These are phyloP conservation scores for Botrytis fabae DNA, from an alignment of 2,329 filamentous ascomycete species.

Conservation along the genomic window DNA sequence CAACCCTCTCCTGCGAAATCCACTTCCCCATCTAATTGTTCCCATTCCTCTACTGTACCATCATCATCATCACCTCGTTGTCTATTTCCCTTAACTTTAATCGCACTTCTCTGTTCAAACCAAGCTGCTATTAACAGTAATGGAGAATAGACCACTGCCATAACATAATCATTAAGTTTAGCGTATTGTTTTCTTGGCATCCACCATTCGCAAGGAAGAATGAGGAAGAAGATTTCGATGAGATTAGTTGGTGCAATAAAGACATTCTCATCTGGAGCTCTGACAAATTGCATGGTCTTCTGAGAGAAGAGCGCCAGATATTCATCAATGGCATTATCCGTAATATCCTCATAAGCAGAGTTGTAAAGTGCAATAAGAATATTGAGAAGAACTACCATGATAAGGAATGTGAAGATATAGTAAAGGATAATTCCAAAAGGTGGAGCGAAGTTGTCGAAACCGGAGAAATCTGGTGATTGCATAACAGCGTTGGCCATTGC, in stretches of 20 bases:
- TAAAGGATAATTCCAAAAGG: slow-evolving; percentile 95
- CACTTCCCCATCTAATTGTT: slow-evolving; percentile 70
- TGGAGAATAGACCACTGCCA: slow-evolving; percentile 83
- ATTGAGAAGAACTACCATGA: slow-evolving; percentile 93
- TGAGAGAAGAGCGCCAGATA: slow-evolving; percentile 91
- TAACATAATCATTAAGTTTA: slow-evolving; percentile 81
- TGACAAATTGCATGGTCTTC: slow-evolving; percentile 95
- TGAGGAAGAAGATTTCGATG: slow-evolving; percentile 78
- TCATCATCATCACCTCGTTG: slow-evolving; percentile 84
- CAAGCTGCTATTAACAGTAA: slow-evolving; percentile 76
- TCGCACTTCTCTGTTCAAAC: slow-evolving; percentile 66
- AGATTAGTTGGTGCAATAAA: slow-evolving; percentile 96
- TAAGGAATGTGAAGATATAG: slow-evolving; percentile 95
- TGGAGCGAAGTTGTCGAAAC: slow-evolving; percentile 86
- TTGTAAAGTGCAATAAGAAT: slow-evolving; percentile 98
- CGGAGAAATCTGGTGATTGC: slow-evolving; percentile 84
- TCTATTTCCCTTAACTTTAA: slow-evolving; percentile 70
- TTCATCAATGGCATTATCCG: slow-evolving; percentile 85
- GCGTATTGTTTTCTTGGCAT: slow-evolving; percentile 73
- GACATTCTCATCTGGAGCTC: slow-evolving; percentile 96
- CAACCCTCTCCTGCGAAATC: slow-evolving; percentile 85
- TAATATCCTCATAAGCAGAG: slow-evolving; percentile 85
- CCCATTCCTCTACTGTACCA: slow-evolving; percentile 88
- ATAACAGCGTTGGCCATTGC: slow-evolving; percentile 89
- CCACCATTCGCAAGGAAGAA: slow-evolving; percentile 94